Conservation (phyloP, 371 early-diverging fungal genomes). For the Syncephalis fuscata region DNA sequence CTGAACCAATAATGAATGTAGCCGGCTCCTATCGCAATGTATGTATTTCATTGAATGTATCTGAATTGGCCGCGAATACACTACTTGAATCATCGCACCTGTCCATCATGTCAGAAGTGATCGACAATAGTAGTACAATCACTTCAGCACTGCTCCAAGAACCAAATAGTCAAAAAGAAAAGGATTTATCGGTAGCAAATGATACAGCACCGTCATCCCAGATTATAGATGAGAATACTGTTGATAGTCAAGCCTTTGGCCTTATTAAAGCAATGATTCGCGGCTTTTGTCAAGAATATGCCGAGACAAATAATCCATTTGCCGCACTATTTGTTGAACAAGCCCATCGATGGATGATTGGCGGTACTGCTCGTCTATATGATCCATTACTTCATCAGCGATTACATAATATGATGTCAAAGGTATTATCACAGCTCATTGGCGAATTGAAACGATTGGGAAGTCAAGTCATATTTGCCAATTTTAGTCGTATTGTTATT, state of each 20-base stretch:
- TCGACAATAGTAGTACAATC: neutral
- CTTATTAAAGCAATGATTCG: slow-evolving; percentile 62
- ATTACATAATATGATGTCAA: slow-evolving; percentile 75
- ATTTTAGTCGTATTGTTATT: slow-evolving; percentile 60
- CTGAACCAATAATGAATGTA: slow-evolving; percentile 48
- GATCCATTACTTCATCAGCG: slow-evolving; percentile 69
- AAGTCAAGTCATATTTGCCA: slow-evolving; percentile 59
- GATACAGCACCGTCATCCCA: neutral
- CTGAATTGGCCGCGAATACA: slow-evolving; percentile 65
- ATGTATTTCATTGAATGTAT: slow-evolving; percentile 72
- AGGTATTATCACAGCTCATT: slow-evolving; percentile 64
- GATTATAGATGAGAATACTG: slow-evolving; percentile 9
- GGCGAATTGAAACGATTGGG: slow-evolving; percentile 66
- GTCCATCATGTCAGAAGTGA: neutral
- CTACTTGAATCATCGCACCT: slow-evolving; percentile 7
- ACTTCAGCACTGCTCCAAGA: neutral
- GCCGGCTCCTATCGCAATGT: slow-evolving; percentile 62
- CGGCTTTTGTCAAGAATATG: slow-evolving; percentile 42
- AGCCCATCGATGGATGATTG: slow-evolving; percentile 79
- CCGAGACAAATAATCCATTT: slow-evolving; percentile 32
- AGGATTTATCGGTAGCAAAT: neutral
- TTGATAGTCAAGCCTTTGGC: slow-evolving; percentile 49
- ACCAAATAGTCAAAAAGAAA: no score
- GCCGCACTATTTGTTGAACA: slow-evolving; percentile 63
- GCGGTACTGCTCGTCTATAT: slow-evolving; percentile 49